These are phyloP conservation scores for Mesotaenium endlicherianum DNA, from an alignment of 139 green algal genomes.

Conservation along the genomic window DNA sequence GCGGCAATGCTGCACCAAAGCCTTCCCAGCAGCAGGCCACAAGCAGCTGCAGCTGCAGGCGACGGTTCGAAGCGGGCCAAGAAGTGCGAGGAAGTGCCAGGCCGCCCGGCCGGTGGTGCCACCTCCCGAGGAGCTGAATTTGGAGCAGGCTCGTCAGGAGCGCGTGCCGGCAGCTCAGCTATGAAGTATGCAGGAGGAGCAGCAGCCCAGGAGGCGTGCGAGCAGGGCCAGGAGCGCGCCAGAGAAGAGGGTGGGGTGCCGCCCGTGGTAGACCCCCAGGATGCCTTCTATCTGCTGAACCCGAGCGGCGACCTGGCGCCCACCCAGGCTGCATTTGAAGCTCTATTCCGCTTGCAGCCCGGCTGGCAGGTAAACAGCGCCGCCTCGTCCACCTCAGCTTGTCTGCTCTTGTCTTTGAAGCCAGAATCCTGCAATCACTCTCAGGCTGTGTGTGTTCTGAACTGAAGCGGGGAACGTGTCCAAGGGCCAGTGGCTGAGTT, in stretches of 20 bases:
- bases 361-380: slow-evolving; percentile 65
- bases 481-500: too few relatives aligned
- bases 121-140: background rate
- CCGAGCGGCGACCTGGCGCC: slow-evolving; percentile 74
- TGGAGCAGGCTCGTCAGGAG: background rate
- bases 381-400: background rate
- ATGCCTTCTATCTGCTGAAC: slow-evolving; percentile 82
- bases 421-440: too few relatives aligned
- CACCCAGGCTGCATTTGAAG: slow-evolving; percentile 79
- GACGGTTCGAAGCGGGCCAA: background rate
- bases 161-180: background rate
- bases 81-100: background rate
- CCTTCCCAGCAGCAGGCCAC: background rate
- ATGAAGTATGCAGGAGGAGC: background rate
- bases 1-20: too few relatives aligned
- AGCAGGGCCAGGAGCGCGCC: background rate
- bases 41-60: background rate
- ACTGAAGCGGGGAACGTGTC: too few relatives aligned
- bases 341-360: slow-evolving; percentile 61
- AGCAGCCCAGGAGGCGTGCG: background rate
- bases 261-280: slow-evolving; percentile 3
- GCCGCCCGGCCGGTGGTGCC: background rate
- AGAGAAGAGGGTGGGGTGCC: background rate
- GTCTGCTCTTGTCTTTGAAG: background rate
- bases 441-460: too few relatives aligned